Base-by-base conservation (phyloP, 2,329 filamentous ascomycete species). In the Exutisphaerella laricina region DNA sequence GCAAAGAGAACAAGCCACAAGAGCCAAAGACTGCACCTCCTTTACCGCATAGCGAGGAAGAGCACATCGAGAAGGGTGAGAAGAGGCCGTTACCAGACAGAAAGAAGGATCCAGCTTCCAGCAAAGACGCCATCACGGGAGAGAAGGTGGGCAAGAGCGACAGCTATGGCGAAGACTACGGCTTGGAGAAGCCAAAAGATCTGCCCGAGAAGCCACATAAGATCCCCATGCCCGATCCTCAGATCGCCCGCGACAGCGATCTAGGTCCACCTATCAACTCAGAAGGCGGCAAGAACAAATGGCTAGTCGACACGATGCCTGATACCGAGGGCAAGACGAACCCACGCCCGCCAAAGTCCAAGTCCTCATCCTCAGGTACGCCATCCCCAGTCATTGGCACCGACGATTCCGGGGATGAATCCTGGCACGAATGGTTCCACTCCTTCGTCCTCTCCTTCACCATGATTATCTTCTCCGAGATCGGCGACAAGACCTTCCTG, bases 401-500 rank as follows among this genome's bases (percentile, higher is more conserved):
- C 5, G 33, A 38, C 3, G 39, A 48, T 14, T 12, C 23, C 23
- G 51, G 43, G 39, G 53, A 57, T n/a, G 45, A 53, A 21, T 37
- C 44, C 32, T 62, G 57, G 57, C 55, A 60, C 38, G 60, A 63
- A 44, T 61, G 58, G 13, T 71, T 82, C 58, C 90, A 98, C 65
- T 97, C 92, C 3, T 94, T 92, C 59, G 61, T 94, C 9, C 80
- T 97, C 22, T 94, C 92, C 12, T 80, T 96, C 47, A 90, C 89
- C 45, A 98, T 97, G 92, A 98, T 98, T 58, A 72, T 97, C 50
- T 84, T 97, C 57, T 96, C 90, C 34, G 92, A 98, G 65, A 81
- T 98, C 58, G 92, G 92, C 51, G 92, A 98, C 77, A 98, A 98
- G 71, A 98, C 92, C 0, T 98, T 98, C 72, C 76, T 98, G 31